A percentile compares a stretch with the other conserved stretches of the same genome.
Evolutionary conservation across 352 stramenopile species (phyloP).

Genomic region (Phytophthora kernoviae): DNA sequence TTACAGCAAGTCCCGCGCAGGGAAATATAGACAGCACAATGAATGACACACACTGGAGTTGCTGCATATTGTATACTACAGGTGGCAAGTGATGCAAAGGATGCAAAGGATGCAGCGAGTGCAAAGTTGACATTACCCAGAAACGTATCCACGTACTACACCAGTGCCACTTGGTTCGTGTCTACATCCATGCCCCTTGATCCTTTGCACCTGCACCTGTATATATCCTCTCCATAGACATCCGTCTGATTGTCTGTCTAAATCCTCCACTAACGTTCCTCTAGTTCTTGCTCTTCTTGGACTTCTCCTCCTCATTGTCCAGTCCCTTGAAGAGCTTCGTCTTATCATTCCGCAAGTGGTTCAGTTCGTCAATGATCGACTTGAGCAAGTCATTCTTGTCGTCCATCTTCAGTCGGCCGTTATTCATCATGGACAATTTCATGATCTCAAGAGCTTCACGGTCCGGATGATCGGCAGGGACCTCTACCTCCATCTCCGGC

Average conservation of each 20-base stretch:
- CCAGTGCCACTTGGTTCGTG: neutral
- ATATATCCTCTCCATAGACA: slow-evolving; percentile 16
- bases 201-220: slow-evolving; percentile 15
- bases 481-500: slow-evolving; percentile 71
- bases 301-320: slow-evolving; percentile 37
- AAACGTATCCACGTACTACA: too few species aligned
- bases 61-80: too few species aligned
- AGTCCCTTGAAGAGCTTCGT: slow-evolving; percentile 84
- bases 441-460: slow-evolving; percentile 87
- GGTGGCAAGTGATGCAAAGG: too few species aligned
- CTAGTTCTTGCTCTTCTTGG: slow-evolving; percentile 26
- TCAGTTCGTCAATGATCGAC: slow-evolving; percentile 80
- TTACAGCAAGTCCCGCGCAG: too few species aligned
- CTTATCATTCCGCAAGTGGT: slow-evolving; percentile 85
- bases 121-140: too few species aligned
- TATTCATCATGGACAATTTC: slow-evolving; percentile 90
- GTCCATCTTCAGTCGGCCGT: slow-evolving; percentile 86
- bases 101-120: too few species aligned
- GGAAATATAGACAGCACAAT: too few species aligned
- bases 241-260: neutral
- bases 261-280: neutral
- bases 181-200: slow-evolving; percentile 12
- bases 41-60: too few species aligned
- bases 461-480: slow-evolving; percentile 73
- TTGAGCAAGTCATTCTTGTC: slow-evolving; percentile 90